Evolutionary conservation across 2,329 filamentous ascomycete genomes (phyloP).

Genomic region (Cordyceps cateniannulata): DNA sequence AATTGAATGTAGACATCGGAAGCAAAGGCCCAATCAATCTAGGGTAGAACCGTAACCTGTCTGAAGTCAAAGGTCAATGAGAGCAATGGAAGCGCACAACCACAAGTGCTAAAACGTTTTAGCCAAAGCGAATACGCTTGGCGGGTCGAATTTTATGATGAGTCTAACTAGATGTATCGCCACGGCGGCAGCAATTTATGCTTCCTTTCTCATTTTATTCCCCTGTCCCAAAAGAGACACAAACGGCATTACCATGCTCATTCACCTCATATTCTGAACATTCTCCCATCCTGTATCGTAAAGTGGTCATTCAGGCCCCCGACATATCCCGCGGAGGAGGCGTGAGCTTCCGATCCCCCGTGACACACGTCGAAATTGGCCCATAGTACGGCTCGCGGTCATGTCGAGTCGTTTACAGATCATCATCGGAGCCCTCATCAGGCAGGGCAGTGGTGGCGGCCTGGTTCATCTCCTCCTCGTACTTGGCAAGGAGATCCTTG

Average conservation of each 20-base stretch:
- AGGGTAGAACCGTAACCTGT: neutral
- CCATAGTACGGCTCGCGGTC: constrained; percentile 14
- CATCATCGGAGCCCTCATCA: constrained; percentile 81
- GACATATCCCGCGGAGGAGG: neutral
- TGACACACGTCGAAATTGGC: neutral
- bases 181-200: constrained; percentile 8
- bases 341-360: neutral
- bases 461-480: constrained; percentile 80
- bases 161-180: constrained; percentile 12
- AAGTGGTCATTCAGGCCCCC: constrained; percentile 11
- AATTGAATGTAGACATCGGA: too few species aligned
- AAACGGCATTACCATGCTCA: constrained; percentile 9
- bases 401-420: constrained; percentile 42
- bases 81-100: neutral
- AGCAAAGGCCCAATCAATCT: neutral
- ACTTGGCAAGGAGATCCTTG: constrained; percentile 70
- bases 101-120: neutral
- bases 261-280: constrained; percentile 2
- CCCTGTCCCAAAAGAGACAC: constrained; percentile 2
- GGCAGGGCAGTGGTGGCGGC: constrained; percentile 82
- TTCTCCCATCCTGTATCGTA: constrained; percentile 14
- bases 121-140: constrained; percentile 3
- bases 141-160: constrained; percentile 5
- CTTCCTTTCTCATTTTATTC: constrained; percentile 10
- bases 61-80: neutral